Percentiles rank a stretch among this genome's conserved stretches.
phyloP scores from a whole-genome alignment of 1,284 basidiomycete species.

The Hypsizygus ulmarius region DNA sequence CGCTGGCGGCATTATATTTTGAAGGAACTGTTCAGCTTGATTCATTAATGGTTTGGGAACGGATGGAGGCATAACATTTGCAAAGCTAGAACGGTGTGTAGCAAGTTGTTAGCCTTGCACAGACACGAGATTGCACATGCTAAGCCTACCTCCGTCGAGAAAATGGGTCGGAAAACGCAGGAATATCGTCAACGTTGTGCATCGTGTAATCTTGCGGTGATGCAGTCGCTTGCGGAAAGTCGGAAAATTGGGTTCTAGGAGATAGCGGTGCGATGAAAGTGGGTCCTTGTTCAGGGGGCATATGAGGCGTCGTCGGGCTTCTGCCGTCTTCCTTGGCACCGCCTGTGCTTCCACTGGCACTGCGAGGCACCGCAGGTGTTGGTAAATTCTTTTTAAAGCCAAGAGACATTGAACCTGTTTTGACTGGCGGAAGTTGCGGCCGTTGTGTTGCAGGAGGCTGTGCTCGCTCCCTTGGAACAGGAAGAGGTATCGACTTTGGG shows the following conservation, averaged over 20 bases:
- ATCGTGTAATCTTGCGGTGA: slow-evolving; percentile 8
- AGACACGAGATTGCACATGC: not conserved
- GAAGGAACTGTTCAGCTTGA: slow-evolving; percentile 37
- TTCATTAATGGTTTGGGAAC: slow-evolving; percentile 13
- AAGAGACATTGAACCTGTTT: slow-evolving; percentile 24
- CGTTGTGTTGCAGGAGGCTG: slow-evolving; percentile 16
- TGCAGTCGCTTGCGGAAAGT: not conserved
- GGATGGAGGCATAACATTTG: not conserved
- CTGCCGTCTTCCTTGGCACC: slow-evolving; percentile 3
- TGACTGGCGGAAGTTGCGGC: slow-evolving; percentile 16
- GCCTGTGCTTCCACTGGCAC: not conserved
- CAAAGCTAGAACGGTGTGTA: not conserved
- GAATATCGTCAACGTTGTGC: not conserved
- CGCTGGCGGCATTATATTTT: slow-evolving; percentile 40
- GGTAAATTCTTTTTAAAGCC: slow-evolving; percentile 44
- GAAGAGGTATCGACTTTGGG: slow-evolving; percentile 29
- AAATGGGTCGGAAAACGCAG: not conserved
- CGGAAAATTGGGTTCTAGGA: slow-evolving; percentile 7
- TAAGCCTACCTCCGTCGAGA: not conserved
- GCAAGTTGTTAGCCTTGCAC: not conserved
- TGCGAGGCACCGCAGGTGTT: slow-evolving; percentile 5
- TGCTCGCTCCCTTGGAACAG: slow-evolving; percentile 13
- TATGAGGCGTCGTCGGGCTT: not conserved
- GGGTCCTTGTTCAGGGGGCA: slow-evolving; percentile 6
- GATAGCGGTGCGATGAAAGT: slow-evolving; percentile 15